These are phyloP conservation scores for Ogataea trehalophila DNA, from an alignment of 805 yeast genomes.

Conservation along the genomic window DNA sequence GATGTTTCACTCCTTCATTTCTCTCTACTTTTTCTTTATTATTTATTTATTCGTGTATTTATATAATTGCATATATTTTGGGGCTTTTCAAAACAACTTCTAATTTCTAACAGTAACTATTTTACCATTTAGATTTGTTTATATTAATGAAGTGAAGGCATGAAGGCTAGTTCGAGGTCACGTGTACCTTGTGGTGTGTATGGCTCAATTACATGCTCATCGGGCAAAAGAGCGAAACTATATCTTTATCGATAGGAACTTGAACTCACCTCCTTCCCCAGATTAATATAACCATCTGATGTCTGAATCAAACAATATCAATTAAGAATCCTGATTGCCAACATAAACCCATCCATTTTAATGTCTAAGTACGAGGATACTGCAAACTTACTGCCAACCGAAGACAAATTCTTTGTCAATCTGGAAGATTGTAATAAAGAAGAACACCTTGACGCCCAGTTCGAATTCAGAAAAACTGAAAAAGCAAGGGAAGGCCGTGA, in stretches of 20 bases:
- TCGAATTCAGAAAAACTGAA: constrained; percentile 25
- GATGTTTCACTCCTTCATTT: not conserved
- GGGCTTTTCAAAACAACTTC: not conserved
- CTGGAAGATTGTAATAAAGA: constrained; percentile 11
- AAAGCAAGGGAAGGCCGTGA: constrained; percentile 52
- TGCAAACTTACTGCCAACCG: constrained; percentile 6
- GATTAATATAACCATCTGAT: too few relatives aligned
- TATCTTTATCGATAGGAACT: too few relatives aligned
- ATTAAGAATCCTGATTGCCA: not conserved
- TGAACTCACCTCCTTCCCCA: too few relatives aligned
- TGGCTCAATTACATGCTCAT: too few relatives aligned
- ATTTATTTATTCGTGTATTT: not conserved
- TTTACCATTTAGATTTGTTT: not conserved
- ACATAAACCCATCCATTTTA: not conserved
- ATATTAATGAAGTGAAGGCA: too few relatives aligned
- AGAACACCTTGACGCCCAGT: constrained; percentile 6
- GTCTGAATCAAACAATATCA: not conserved
- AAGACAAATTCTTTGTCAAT: constrained; percentile 14
- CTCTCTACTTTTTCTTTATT: not conserved
- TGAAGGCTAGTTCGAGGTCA: too few relatives aligned
- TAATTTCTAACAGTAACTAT: not conserved
- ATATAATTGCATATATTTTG: not conserved
- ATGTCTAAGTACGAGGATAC: constrained; percentile 1
- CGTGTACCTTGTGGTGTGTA: too few relatives aligned
- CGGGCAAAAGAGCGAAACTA: too few relatives aligned